Conservation (phyloP, 352 stramenopile species). For the Phytophthora pistaciae region DNA sequence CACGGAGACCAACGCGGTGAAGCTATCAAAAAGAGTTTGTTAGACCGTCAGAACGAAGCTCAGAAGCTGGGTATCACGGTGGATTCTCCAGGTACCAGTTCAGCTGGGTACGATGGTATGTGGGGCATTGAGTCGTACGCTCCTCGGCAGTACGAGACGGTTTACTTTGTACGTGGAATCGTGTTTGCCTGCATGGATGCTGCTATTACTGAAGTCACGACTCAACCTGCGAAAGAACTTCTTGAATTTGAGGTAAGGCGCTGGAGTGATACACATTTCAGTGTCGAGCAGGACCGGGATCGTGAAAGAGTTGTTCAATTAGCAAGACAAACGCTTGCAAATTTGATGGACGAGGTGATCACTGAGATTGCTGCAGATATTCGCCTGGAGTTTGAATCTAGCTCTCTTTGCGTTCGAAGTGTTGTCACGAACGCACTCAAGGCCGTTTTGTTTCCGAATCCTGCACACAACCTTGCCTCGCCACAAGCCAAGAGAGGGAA, state of each 20-base stretch:
- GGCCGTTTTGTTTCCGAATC: conserved; percentile 33
- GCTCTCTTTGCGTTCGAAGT: conserved; percentile 26
- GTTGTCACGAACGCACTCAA: conserved; percentile 20
- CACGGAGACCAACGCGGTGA: conserved; percentile 27
- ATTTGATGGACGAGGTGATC: conserved; percentile 39
- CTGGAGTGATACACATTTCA: conserved; percentile 29
- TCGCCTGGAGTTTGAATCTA: conserved; percentile 43
- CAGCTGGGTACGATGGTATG: conserved; percentile 37
- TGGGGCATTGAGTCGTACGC: conserved; percentile 57
- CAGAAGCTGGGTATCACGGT: conserved; percentile 19
- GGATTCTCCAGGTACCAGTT: background rate
- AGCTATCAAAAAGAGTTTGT: conserved; percentile 37
- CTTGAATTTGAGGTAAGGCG: conserved; percentile 42
- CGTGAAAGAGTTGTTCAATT: conserved; percentile 6
- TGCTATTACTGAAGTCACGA: conserved; percentile 25
- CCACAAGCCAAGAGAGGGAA: conserved; percentile 17
- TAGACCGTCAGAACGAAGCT: conserved; percentile 38
- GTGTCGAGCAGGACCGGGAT: conserved; percentile 30
- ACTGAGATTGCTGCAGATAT: conserved; percentile 49
- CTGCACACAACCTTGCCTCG: background rate
- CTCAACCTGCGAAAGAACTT: conserved; percentile 36
- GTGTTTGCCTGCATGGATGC: conserved; percentile 53
- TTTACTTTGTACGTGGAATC: conserved; percentile 54
- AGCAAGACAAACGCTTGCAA: conserved; percentile 18
- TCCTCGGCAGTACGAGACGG: conserved; percentile 31